Percentiles rank a stretch among this genome's conserved stretches.
Evolutionary conservation across 306 rosid genomes (phyloP).

Genomic region (Arachis hypogaea): DNA sequence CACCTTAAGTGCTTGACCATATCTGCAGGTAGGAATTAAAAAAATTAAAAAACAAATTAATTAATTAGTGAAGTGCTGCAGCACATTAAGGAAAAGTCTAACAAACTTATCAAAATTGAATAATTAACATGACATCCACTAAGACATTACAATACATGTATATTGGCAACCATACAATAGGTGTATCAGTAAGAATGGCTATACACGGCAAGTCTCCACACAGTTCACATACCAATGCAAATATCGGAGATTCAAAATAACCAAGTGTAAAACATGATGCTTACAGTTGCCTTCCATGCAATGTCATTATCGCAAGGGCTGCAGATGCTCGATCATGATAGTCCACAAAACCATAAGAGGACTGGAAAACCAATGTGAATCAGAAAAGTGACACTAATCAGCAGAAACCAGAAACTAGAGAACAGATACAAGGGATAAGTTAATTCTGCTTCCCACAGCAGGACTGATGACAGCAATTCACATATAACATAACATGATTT

Average conservation of each 20-base stretch:
- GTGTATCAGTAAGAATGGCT: not conserved
- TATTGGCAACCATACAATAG: slow-evolving; percentile 23
- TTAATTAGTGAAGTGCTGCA: slow-evolving; percentile 19
- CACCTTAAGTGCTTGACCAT: slow-evolving; percentile 67
- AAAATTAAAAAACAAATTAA: not conserved
- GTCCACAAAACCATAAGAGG: slow-evolving; percentile 71
- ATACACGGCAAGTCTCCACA: slow-evolving; percentile 4
- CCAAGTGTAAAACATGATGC: slow-evolving; percentile 33
- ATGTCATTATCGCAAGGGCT: slow-evolving; percentile 65
- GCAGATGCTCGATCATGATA: slow-evolving; percentile 64
- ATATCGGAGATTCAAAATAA: slow-evolving; percentile 25
- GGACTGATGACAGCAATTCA: slow-evolving; percentile 33
- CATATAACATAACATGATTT: slow-evolving; percentile 34
- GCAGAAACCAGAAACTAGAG: slow-evolving; percentile 30
- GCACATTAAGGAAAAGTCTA: not conserved
- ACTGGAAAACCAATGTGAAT: slow-evolving; percentile 45
- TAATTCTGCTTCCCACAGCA: slow-evolving; percentile 31
- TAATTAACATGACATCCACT: slow-evolving; percentile 2
- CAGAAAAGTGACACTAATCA: slow-evolving; percentile 8
- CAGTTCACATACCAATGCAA: slow-evolving; percentile 27
- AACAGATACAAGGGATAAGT: not conserved
- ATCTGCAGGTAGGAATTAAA: slow-evolving; percentile 45
- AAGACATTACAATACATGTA: slow-evolving; percentile 3
- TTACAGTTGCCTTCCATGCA: slow-evolving; percentile 69
- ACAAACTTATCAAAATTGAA: slow-evolving; percentile 19